Conservation (phyloP, 352 stramenopile species). For the Hyaloperonospora brassicae region DNA sequence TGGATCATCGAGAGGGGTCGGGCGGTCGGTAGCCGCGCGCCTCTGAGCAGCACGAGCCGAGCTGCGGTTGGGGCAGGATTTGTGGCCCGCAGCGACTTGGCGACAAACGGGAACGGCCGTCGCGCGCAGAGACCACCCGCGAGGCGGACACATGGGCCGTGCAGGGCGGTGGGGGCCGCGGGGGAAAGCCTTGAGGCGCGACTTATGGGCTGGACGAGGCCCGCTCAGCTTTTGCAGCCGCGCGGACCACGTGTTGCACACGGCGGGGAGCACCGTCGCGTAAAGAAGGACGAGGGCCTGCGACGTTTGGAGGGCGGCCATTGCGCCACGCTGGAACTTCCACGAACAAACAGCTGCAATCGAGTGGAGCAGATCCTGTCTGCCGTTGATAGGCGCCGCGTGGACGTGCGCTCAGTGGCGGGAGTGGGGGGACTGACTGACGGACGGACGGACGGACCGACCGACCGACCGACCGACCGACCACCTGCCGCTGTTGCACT, state of each 20-base stretch:
- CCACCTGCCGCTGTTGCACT: background rate
- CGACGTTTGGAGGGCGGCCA: conserved; percentile 6
- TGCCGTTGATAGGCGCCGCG: background rate
- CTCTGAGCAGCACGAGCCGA: conserved; percentile 18
- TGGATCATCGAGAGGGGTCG: too few species aligned
- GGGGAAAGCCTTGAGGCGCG: conserved; percentile 10
- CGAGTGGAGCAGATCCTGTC: background rate
- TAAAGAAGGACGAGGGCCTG: conserved; percentile 3
- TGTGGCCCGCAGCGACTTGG: conserved; percentile 16
- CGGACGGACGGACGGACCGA: too few species aligned
- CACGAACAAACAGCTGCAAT: background rate
- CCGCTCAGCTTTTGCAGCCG: conserved; percentile 5
- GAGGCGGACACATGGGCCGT: conserved; percentile 9
- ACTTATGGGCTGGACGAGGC: conserved; percentile 15
- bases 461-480: too few species aligned
- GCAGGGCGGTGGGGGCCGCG: background rate
- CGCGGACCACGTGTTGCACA: conserved; percentile 1
- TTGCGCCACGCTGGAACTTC: conserved; percentile 19
- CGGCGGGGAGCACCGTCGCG: background rate
- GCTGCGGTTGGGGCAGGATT: conserved; percentile 23
- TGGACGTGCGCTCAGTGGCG: too few species aligned
- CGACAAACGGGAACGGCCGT: conserved; percentile 29
- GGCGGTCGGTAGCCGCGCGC: conserved; percentile 2
- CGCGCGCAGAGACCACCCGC: conserved; percentile 14
- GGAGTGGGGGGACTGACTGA: too few species aligned